These are phyloP conservation scores for Colletotrichum orchidophilum DNA, from an alignment of 2,329 filamentous ascomycete genomes.

Conservation along the genomic window DNA sequence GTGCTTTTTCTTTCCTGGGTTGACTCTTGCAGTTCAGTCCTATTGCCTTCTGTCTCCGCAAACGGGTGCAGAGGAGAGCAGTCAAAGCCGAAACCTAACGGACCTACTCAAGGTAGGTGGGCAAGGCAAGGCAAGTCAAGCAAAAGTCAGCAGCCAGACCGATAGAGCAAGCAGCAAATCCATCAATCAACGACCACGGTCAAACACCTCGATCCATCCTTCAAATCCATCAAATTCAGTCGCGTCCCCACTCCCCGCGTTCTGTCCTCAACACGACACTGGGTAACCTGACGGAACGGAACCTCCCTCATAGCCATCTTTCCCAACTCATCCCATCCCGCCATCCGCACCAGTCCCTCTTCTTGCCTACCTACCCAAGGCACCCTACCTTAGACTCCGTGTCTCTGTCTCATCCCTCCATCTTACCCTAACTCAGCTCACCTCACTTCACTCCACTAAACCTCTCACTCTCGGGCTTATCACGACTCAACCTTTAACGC, in stretches of 20 bases:
- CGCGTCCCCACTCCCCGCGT: conserved; percentile 27
- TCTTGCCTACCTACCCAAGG: background rate
- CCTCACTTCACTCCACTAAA: background rate
- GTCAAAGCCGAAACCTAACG: background rate
- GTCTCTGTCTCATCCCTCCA: conserved; percentile 9
- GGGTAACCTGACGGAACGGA: conserved; percentile 15
- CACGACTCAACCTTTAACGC: background rate
- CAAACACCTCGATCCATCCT: conserved; percentile 10
- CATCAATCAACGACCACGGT: conserved; percentile 5
- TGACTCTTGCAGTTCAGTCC: background rate
- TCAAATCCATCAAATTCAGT: conserved; percentile 20
- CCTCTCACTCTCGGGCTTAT: background rate
- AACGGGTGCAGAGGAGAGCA: background rate
- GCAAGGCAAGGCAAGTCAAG: conserved; percentile 1
- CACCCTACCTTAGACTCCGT: background rate
- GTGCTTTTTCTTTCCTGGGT: background rate
- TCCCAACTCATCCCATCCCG: background rate
- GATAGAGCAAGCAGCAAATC: conserved; percentile 8
- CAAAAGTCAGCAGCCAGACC: conserved; percentile 1
- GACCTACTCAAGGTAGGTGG: background rate
- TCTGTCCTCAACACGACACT: conserved; percentile 22
- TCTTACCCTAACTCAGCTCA: conserved; percentile 9
- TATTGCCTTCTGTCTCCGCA: background rate
- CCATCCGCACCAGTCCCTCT: background rate
- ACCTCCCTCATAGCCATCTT: conserved; percentile 13